Conservation (phyloP, 1,139 yeast genomes). For the Taiozyma sp. region DNA sequence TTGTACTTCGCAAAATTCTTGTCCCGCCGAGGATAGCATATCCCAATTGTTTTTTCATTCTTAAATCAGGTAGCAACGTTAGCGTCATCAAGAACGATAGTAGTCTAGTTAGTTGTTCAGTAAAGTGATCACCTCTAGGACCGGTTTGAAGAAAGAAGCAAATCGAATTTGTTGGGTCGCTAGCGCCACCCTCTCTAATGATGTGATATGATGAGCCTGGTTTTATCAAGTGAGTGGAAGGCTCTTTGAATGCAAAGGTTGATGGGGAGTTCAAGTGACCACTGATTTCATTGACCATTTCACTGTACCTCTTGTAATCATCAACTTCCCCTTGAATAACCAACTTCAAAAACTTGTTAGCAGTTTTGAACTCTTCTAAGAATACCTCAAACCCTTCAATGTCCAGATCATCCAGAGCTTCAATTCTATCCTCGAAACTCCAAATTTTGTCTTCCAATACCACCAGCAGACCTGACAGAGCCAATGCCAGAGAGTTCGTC, state of each 20-base stretch:
- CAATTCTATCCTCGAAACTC: slow-evolving; percentile 44
- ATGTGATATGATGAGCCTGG: slow-evolving; percentile 32
- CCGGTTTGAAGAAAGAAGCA: slow-evolving; percentile 55
- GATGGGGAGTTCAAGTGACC: slow-evolving; percentile 14
- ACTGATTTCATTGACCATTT: slow-evolving; percentile 17
- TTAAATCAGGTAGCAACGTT: slow-evolving; percentile 38
- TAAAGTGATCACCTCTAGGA: slow-evolving; percentile 28
- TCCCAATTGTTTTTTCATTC: slow-evolving; percentile 52
- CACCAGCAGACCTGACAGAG: slow-evolving; percentile 42
- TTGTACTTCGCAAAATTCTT: slow-evolving; percentile 41
- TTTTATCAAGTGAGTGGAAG: slow-evolving; percentile 33
- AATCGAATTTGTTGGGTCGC: slow-evolving; percentile 45
- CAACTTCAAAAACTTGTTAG: slow-evolving; percentile 32
- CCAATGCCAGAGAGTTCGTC: slow-evolving; percentile 37
- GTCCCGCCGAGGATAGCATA: slow-evolving; percentile 51
- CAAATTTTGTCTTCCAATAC: slow-evolving; percentile 48
- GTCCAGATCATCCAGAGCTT: slow-evolving; percentile 54
- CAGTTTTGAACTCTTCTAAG: slow-evolving; percentile 23
- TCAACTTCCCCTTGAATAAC: slow-evolving; percentile 46
- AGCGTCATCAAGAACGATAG: slow-evolving; percentile 39
- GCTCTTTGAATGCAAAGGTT: slow-evolving; percentile 14
- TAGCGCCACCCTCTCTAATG: slow-evolving; percentile 28
- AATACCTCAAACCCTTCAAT: slow-evolving; percentile 31
- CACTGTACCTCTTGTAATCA: slow-evolving; percentile 17
- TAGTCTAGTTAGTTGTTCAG: slow-evolving; percentile 37